Base-by-base conservation (phyloP, 768 basidiomycete genomes). In the Lentinula lateritia region DNA sequence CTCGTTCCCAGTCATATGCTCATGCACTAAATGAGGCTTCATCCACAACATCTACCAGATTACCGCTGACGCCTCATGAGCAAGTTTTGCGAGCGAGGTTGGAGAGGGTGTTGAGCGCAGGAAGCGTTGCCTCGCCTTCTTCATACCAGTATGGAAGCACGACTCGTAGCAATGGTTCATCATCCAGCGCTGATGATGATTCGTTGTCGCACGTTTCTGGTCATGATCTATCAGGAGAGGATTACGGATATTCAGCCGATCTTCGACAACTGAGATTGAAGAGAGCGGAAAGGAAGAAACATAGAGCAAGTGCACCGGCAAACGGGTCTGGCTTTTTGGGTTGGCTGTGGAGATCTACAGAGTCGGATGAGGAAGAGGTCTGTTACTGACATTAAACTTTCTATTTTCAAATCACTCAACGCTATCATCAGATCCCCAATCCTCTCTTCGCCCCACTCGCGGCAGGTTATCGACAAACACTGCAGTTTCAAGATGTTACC, bases 21-120 rank as follows among this genome's bases (percentile, higher is more conserved):
- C 53, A 54, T 36, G 53, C 35, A 39, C 23, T 54, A 36, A 54
- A 54, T 36, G 35, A 36, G 15, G 35, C 20, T 39, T 23, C 53
- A 20, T 7, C 52, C 8, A 53, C 35, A 9, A 18, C 53, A 45
- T 28, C 34, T 13, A 10, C 28, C 18, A 58, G 45, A 34, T 36
- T 41, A 20, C 56, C 56, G 42, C 28, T 58, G 12, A 58, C 56
- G 10, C 56, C 56, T 42, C 56, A 58, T 58, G 56, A 58, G 23
- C 41, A 58, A 35, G 56, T 58, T 6, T 12, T 58, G 56, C 41
- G 56, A 34, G 56, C 56, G 4, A 58, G 56, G n/a, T 58, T 58
- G 15, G 56, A 58, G 34, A 58, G 28, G 28, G 45, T 58, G 35
- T 45, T 58, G 34, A 46, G 20, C 18, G 36, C 53, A 23, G 53